Evolutionary conservation across 1,284 basidiomycete genomes (phyloP), one percentile per base, ranked within the genome.

Genomic region (Malassezia restricta): DNA sequence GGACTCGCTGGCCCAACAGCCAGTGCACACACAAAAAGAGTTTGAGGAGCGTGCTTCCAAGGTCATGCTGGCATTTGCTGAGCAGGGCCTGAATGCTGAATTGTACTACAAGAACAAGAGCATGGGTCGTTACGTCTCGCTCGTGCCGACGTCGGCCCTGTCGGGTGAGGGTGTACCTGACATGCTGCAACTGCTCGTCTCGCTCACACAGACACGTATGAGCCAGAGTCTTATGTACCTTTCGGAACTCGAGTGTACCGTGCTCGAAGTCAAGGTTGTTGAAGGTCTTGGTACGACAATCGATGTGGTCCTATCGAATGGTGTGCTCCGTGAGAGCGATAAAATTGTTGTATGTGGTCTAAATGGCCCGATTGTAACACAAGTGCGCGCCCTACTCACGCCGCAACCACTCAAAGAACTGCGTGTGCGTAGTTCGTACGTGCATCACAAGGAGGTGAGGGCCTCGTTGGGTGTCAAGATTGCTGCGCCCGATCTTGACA

Each of bases 151-250:
- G 6, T 96, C 92, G 51, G 94, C 94, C 29, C 83, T 92, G 74
- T 95, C 92, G 0, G 94, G 94, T 58, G 94, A 99, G 77, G 94
- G 94, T 77, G 82, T 99, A 24, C 94, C 94, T n/a, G 94, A 99
- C 77, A 90, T 99, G 87, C 90, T 99, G 75, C 88, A 91, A 83
- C 80, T 99, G 32, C 83, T 99, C 71, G 82, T 96, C 75, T 91
- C 94, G 74, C 80, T 99, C 51, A 98, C 94, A 7, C 94, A 99
- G 75, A 87, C 92, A 75, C 83, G 94, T 57, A 96, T 99, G 92
- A 91, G 86, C 73, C 87, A 92, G 73, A 81, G 84, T 46, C 79
- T 99, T 62, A 99, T 98, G 94, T 99, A 96, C 76, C 81, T 98
- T 53, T 89, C 90, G 29, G 91, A 96, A 75, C 79, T 98, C 50